These are phyloP conservation scores for Colletotrichum australisinense DNA, from an alignment of 2,329 filamentous ascomycete species.

Conservation along the genomic window DNA sequence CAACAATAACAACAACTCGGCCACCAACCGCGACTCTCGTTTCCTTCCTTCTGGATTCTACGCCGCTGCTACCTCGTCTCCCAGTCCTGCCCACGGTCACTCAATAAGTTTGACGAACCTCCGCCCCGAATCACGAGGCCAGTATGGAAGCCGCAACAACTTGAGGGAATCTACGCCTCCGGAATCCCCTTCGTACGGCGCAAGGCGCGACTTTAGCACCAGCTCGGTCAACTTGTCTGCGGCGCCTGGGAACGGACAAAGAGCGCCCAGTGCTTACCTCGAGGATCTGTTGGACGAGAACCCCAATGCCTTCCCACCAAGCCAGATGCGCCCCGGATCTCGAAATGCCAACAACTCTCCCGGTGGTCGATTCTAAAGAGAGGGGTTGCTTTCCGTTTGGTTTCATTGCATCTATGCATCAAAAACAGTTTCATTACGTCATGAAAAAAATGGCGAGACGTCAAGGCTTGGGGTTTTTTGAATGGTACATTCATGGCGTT, in stretches of 20 bases:
- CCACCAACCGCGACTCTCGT: constrained; percentile 70
- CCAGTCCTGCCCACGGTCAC: constrained; percentile 56
- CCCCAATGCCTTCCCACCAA: constrained; percentile 61
- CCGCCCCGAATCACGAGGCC: constrained; percentile 67
- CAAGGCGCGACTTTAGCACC: constrained; percentile 64
- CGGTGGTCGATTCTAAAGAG: constrained; percentile 10
- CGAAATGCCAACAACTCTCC: constrained; percentile 27
- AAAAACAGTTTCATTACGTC: constrained; percentile 8
- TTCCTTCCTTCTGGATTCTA: constrained; percentile 95
- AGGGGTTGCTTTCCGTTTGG: not conserved
- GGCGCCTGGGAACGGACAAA: constrained; percentile 66
- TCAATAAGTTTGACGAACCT: constrained; percentile 72
- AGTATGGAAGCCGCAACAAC: constrained; percentile 52
- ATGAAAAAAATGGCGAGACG: constrained; percentile 22
- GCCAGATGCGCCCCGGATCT: constrained; percentile 46
- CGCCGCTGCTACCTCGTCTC: constrained; percentile 71
- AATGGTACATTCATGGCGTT: constrained; percentile 28
- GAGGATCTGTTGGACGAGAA: constrained; percentile 91
- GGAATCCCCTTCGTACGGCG: constrained; percentile 69
- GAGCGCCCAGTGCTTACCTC: constrained; percentile 89
- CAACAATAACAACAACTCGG: constrained; percentile 61
- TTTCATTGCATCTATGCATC: constrained; percentile 2
- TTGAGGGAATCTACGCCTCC: constrained; percentile 66
- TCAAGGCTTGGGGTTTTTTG: constrained; percentile 18
- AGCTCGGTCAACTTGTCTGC: constrained; percentile 76